A percentile compares a stretch with the other conserved stretches of the same genome.
phyloP scores from a whole-genome alignment of 2,329 filamentous ascomycete genomes.

The Colletotrichum chlorophyti region DNA sequence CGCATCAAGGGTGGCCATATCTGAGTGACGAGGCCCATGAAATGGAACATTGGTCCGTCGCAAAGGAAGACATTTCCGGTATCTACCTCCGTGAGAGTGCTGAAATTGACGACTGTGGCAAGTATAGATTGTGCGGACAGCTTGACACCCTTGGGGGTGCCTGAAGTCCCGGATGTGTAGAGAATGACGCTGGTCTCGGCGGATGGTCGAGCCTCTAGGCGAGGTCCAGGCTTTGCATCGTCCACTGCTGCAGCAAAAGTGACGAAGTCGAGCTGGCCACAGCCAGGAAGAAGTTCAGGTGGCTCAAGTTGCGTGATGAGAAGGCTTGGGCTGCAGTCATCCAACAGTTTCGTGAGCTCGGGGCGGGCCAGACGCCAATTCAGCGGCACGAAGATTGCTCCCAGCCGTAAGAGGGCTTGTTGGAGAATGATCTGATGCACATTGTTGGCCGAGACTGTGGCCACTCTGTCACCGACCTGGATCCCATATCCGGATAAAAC shows the following conservation, averaged over 20 bases:
- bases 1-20: constrained; percentile 11
- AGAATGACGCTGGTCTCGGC: constrained; percentile 15
- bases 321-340: constrained; percentile 7
- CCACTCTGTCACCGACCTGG: constrained; percentile 17
- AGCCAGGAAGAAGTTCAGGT: constrained; percentile 5
- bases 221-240: background rate
- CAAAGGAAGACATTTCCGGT: constrained; percentile 22
- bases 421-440: constrained; percentile 26
- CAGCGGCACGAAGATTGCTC: constrained; percentile 19
- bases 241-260: background rate
- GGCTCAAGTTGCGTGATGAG: constrained; percentile 17
- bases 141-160: constrained; percentile 15
- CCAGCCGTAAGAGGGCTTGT: constrained; percentile 19
- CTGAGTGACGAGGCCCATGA: constrained; percentile 24
- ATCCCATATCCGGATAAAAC: constrained; percentile 9
- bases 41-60: constrained; percentile 25
- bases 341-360: constrained; percentile 18
- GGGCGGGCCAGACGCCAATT: constrained; percentile 26
- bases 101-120: constrained; percentile 14
- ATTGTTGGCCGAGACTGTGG: constrained; percentile 13
- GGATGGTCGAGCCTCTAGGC: background rate
- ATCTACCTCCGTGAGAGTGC: constrained; percentile 13
- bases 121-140: constrained; percentile 5
- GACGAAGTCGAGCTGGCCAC: constrained; percentile 1
- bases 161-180: constrained; percentile 23